Evolutionary conservation across 2,329 filamentous ascomycete genomes (phyloP), one percentile per base, ranked within the genome.

Genomic region (Pseudogymnoascus destructans): DNA sequence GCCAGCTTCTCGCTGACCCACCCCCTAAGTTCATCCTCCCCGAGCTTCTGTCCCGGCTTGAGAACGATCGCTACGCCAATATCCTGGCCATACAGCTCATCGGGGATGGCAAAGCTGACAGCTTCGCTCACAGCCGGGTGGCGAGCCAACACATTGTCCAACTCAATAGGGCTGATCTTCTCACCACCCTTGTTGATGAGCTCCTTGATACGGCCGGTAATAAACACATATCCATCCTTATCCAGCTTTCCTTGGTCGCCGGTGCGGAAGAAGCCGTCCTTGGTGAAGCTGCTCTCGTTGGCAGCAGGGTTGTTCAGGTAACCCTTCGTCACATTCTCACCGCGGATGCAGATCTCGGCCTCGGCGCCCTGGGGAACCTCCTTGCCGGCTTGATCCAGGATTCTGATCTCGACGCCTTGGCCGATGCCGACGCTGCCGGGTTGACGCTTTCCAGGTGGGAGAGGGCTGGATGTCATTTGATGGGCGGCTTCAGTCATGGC

Each of bases 171-270:
- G 64, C 83, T 87, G 69, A 95, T 93, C 75, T 93, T 93, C 74
- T 95, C 89, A 60, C 89, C 89, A 58, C 86, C 88, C 73, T 92
- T 91, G 73, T 90, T 90, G 76, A 95, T 95, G 57, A 95, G 77
- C 73, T 95, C 89, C 77, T 95, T 95, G 73, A 95, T 95, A 57
- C 89, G 79, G n/a, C 89, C 89, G 0, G 89, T 95, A 71, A 95
- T 92, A 67, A 87, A 78, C 9, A 95, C 75, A 68, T 93, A 95
- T 60, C 88, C 87, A 64, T 93, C 87, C 59, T 81, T 73, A 66
- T 95, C 89, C 69, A 82, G 78, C 73, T 86, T 87, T 55, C 89
- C 89, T 71, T 95, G 88, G 68, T 95, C 89, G 5, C 89, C 89
- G 0, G 89, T 95, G 64, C 89, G 80, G 79, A 95, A 95, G 74